Percentiles rank a stretch among this genome's conserved stretches.
phyloP scores from a whole-genome alignment of 2,329 filamentous ascomycete genomes.

The Cadophora sp. region DNA sequence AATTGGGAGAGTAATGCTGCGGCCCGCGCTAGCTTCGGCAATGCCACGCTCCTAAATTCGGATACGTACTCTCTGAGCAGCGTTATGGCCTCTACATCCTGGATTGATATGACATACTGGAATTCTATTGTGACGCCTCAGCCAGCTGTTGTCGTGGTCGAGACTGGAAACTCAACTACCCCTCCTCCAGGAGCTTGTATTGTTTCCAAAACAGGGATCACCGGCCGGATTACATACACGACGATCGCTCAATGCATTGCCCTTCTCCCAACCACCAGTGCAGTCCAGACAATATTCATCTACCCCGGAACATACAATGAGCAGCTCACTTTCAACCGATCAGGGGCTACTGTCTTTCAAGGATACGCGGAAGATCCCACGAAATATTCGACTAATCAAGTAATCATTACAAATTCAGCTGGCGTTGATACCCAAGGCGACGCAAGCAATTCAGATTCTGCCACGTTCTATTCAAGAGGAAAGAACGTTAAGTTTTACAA shows the following conservation, averaged over 20 bases:
- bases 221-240: conserved; percentile 45
- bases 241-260: conserved; percentile 48
- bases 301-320: conserved; percentile 60
- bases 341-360: conserved; percentile 18
- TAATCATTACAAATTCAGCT: conserved; percentile 20
- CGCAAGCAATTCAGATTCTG: conserved; percentile 19
- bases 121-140: conserved; percentile 46
- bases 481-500: conserved; percentile 22
- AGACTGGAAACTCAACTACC: conserved; percentile 37
- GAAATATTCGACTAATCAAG: conserved; percentile 17
- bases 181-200: conserved; percentile 47
- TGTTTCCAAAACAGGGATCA: conserved; percentile 46
- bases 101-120: conserved; percentile 51
- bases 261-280: conserved; percentile 46
- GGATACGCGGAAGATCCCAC: conserved; percentile 14
- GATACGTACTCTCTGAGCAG: conserved; percentile 45
- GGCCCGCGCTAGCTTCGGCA: conserved; percentile 46
- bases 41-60: conserved; percentile 46
- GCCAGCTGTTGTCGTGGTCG: conserved; percentile 36
- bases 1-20: conserved; percentile 42
- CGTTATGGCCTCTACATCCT: conserved; percentile 50
- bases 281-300: conserved; percentile 56
- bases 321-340: conserved; percentile 53
- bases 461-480: conserved; percentile 20
- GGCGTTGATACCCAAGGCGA: conserved; percentile 20